These are phyloP conservation scores for Cyclotella distinguenda DNA, from an alignment of 108 stramenopile genomes.

Conservation along the genomic window DNA sequence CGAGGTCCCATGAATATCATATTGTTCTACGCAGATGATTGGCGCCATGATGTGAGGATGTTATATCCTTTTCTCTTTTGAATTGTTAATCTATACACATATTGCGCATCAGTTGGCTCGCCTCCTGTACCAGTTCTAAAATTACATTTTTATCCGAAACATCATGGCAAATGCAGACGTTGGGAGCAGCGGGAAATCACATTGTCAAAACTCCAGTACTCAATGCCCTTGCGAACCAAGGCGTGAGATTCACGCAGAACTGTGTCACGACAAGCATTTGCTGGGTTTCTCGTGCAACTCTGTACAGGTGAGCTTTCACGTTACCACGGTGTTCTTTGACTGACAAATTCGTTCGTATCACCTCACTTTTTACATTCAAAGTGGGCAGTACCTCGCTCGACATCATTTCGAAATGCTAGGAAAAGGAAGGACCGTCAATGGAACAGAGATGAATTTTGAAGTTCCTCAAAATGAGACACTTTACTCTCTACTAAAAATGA, in stretches of 20 bases:
- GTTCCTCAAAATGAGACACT: constrained; percentile 68
- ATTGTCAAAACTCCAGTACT: constrained; percentile 67
- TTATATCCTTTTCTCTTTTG: too few species aligned
- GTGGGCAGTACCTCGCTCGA: constrained; percentile 58
- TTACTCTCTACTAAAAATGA: constrained; percentile 58
- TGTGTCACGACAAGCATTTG: constrained; percentile 72
- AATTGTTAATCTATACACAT: too few species aligned
- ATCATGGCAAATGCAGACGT: neutral
- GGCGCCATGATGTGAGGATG: constrained; percentile 52
- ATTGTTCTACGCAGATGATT: constrained; percentile 55
- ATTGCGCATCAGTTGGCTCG: too few species aligned
- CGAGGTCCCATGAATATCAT: constrained; percentile 45
- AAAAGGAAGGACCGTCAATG: constrained; percentile 40
- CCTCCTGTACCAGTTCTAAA: too few species aligned
- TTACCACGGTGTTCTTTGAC: neutral
- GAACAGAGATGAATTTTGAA: constrained; percentile 41
- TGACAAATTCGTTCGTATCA: neutral
- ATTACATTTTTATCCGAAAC: neutral
- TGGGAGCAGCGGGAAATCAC: constrained; percentile 49
- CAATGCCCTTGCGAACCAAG: constrained; percentile 55
- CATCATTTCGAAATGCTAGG: constrained; percentile 55
- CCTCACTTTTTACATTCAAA: neutral
- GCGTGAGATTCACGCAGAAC: constrained; percentile 66
- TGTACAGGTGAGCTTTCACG: constrained; percentile 27
- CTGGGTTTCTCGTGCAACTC: constrained; percentile 62